A percentile compares a stretch with the other conserved stretches of the same genome.
Evolutionary conservation across 805 yeast species (phyloP).

Genomic region (Wickerhamomyces canadensis): DNA sequence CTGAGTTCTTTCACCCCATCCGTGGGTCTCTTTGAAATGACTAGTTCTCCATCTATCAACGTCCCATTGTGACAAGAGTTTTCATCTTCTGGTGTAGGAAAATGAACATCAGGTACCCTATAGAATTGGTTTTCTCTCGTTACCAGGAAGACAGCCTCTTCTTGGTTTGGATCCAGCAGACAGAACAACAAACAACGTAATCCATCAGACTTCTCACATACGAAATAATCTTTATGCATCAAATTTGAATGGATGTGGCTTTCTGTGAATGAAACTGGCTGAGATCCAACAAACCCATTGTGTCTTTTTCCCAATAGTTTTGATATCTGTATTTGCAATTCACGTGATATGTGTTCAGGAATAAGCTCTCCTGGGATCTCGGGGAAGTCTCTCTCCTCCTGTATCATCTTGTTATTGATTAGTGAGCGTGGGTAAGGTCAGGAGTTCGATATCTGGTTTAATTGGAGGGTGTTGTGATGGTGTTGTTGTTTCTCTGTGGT

Average conservation of each 20-base stretch:
- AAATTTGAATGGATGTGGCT: conserved; percentile 62
- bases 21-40: conserved; percentile 53
- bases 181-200: conserved; percentile 73
- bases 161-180: conserved; percentile 59
- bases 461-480: no score
- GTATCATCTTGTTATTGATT: no score
- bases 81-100: conserved; percentile 55
- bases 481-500: no score
- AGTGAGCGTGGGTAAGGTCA: no score
- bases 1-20: conserved; percentile 61
- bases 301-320: conserved; percentile 51
- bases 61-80: conserved; percentile 78
- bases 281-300: conserved; percentile 80
- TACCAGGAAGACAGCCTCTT: conserved; percentile 84
- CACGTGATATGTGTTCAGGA: conserved; percentile 65
- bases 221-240: conserved; percentile 72
- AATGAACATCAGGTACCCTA: conserved; percentile 76
- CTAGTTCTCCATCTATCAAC: conserved; percentile 90
- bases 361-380: conserved; percentile 80
- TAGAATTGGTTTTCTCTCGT: conserved; percentile 86
- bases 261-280: conserved; percentile 86
- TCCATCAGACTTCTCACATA: conserved; percentile 96
- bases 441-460: no score
- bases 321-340: conserved; percentile 63
- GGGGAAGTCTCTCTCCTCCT: conserved; percentile 54